These are phyloP conservation scores for Proliferodiscus dingleyae DNA, from an alignment of 2,329 filamentous ascomycete genomes.

Conservation along the genomic window DNA sequence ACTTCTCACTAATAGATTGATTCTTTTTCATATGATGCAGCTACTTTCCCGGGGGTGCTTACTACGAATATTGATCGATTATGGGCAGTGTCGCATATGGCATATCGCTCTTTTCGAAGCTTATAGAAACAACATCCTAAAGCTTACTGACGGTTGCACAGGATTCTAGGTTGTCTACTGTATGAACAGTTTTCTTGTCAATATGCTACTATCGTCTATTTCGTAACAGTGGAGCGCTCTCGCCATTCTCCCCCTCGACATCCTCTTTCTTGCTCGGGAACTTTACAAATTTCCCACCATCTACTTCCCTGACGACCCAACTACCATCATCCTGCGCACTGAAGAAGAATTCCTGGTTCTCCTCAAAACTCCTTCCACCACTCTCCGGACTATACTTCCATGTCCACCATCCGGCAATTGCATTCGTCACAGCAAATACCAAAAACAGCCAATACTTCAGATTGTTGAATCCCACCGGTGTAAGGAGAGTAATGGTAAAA, in stretches of 20 bases:
- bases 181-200: not conserved
- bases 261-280: slow-evolving; percentile 19
- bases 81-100: too few relatives aligned
- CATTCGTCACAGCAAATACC: slow-evolving; percentile 50
- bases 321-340: slow-evolving; percentile 45
- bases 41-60: too few relatives aligned
- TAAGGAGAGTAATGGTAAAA: slow-evolving; percentile 47
- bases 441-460: slow-evolving; percentile 54
- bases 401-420: slow-evolving; percentile 45
- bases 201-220: slow-evolving; percentile 1
- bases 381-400: slow-evolving; percentile 55
- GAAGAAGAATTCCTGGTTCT: slow-evolving; percentile 42
- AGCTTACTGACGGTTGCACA: too few relatives aligned
- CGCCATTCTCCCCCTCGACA: slow-evolving; percentile 1
- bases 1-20: too few relatives aligned
- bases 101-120: too few relatives aligned
- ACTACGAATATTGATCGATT: too few relatives aligned
- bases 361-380: slow-evolving; percentile 49
- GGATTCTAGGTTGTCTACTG: too few relatives aligned
- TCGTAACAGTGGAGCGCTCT: slow-evolving; percentile 17
- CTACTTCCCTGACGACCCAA: slow-evolving; percentile 50
- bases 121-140: too few relatives aligned
- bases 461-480: slow-evolving; percentile 57
- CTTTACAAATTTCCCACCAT: slow-evolving; percentile 42
- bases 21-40: too few relatives aligned